Evolutionary conservation across 352 stramenopile genomes (phyloP).

Genomic region (Halophytophthora batemanensis): DNA sequence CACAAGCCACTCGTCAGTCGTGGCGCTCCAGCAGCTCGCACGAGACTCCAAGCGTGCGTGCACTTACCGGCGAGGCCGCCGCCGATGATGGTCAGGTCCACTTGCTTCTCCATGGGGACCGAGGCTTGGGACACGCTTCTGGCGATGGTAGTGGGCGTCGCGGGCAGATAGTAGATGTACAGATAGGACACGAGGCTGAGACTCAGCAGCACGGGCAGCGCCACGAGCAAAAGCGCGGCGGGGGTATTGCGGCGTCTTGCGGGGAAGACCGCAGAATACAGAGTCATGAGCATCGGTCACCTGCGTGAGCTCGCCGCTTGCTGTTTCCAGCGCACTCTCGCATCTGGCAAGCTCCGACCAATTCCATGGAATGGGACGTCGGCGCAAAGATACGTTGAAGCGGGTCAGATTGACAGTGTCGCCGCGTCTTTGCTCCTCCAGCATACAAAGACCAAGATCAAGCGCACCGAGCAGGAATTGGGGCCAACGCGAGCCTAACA

Average conservation of each 20-base stretch:
- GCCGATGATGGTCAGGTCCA: conserved; percentile 51
- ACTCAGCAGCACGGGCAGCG: conserved; percentile 32
- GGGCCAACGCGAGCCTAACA: no score
- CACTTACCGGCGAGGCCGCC: conserved; percentile 41
- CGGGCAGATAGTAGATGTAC: conserved; percentile 30
- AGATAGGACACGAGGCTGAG: conserved; percentile 38
- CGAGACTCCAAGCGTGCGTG: background rate
- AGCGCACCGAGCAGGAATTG: no score
- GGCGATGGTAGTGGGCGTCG: conserved; percentile 4
- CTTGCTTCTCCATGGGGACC: conserved; percentile 23
- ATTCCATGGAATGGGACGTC: no score
- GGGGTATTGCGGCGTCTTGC: conserved; percentile 19
- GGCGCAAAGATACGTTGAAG: no score
- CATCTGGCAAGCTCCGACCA: no score
- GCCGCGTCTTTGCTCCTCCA: no score
- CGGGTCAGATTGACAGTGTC: no score
- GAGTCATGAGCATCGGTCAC: conserved; percentile 38
- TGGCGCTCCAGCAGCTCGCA: background rate
- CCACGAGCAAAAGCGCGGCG: conserved; percentile 21
- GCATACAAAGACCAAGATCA: no score
- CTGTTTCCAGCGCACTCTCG: no score
- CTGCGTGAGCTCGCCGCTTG: conserved; percentile 1
- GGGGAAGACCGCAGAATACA: conserved; percentile 31
- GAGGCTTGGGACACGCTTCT: conserved; percentile 8
- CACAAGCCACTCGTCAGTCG: background rate